Percentiles rank a stretch among this genome's conserved stretches.
phyloP scores from a whole-genome alignment of 257 asterid genomes.

The Misopates orontium region DNA sequence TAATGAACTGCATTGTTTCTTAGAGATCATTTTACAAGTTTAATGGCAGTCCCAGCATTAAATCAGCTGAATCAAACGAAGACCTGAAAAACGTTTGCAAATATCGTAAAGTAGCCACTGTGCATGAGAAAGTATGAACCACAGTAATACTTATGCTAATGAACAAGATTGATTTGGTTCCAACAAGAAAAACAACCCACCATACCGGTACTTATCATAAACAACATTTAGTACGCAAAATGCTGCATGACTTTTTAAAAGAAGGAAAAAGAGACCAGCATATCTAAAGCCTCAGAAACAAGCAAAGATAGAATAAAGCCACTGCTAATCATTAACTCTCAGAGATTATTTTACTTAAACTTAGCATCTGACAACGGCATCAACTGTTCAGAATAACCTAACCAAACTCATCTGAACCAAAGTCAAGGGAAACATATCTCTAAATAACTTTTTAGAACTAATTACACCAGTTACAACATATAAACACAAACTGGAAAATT shows the following conservation, averaged over 20 bases:
- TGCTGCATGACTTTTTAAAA: neutral
- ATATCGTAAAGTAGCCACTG: too few species aligned
- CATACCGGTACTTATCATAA: too few species aligned
- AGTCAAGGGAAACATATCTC: neutral
- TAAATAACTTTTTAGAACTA: constrained; percentile 6
- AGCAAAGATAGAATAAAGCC: constrained; percentile 9
- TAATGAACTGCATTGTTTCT: too few species aligned
- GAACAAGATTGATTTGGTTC: too few species aligned
- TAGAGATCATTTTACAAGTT: too few species aligned
- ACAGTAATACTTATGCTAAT: too few species aligned
- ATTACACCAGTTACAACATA: constrained; percentile 1
- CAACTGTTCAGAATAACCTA: neutral
- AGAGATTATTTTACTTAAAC: constrained; percentile 1
- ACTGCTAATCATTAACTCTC: constrained; percentile 11
- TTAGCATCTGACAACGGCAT: constrained; percentile 13
- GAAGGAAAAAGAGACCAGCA: constrained; percentile 4
- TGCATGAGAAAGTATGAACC: too few species aligned
- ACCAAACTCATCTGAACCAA: neutral
- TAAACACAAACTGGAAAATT: constrained; percentile 15
- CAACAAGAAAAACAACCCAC: too few species aligned
- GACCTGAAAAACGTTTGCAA: too few species aligned
- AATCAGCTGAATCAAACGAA: too few species aligned
- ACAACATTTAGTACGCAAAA: too few species aligned
- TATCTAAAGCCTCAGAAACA: constrained; percentile 7
- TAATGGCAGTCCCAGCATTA: too few species aligned